Base-by-base conservation (phyloP, 768 basidiomycete species). In the Collybia sordida region DNA sequence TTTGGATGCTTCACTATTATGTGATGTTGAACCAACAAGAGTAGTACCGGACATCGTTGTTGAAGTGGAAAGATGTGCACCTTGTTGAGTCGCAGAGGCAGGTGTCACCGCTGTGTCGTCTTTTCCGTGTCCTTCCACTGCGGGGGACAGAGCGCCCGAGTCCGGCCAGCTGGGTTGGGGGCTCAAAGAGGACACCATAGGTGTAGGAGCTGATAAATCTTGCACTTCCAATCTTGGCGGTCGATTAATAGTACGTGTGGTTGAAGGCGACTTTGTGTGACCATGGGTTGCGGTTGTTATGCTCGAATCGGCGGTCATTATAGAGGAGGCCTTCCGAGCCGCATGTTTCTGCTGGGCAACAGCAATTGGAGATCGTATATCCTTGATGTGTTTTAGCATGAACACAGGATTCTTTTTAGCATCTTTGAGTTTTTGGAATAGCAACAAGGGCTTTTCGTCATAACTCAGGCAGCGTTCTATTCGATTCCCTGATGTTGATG, bases 401-500 rank as follows among this genome's bases (percentile, higher is more conserved):
- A 99, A 99, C 6, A 99, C 96, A 2, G 97, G 96, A 54, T 97
- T 94, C 72, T 98, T 98, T 70, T 93, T 93, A 1, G 88, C 85
- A 57, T 99, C 97, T 64, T 98, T 99, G 49, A 98, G 80, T 64
- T 90, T 93, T 66, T 98, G 97, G 74, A 99, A 99, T 35, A 99
- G 82, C 42, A 98, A 77, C 27, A 99, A 75, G 0, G 97, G 97
- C 62, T 98, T 98, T 72, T 99, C 97, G 63, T 99, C 97, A 59
- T 97, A 98, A 61, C 90, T 90, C 47, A 99, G 71, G 71, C 97
- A 99, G 27, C 97, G 86, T 67, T 99, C 97, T 70, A 85, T 83
- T 19, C 86, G 83, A 59, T 83, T 85, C 51, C 82, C 85, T 88
- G 53, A 4, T 42, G 36, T 14, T n/a, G 17, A 1, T 39, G 34